Evolutionary conservation across 768 basidiomycete species (phyloP), one percentile per base, ranked within the genome.

Genomic region (Russula emetica): DNA sequence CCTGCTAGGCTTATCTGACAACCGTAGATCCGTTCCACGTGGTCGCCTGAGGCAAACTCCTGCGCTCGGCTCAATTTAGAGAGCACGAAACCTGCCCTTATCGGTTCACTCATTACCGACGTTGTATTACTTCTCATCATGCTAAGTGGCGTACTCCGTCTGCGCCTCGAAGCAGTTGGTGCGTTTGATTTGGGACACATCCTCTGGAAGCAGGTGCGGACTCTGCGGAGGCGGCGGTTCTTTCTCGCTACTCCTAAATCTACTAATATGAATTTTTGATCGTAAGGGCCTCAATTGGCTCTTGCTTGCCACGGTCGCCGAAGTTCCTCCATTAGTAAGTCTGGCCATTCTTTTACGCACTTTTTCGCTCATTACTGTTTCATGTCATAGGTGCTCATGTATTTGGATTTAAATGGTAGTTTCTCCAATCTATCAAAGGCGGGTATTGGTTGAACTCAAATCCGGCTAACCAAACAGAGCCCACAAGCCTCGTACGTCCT

Each of bases 261-360:
- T 18, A 16, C 34, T 50, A 3, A 50, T 22, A 13, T 28, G 26
- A n/a, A 7, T 8, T 22, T 28, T 20, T 18, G 5, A 22, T 44
- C n/a, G 1, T 7, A 14, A 60, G 59, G 51, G 53, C 10, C 28
- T 65, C n/a, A 50, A 61, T 14, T 61, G 64, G 58, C 6, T 65
- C n/a, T 38, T 61, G 10, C 5, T 58, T 47, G 44, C 44, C 13
- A 24, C 44, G 4, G 30, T 32, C 13, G 42, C 44, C 2, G 30
- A 47, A 11, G 6, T 47, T 4, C 56, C 44, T 22, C 30, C 44
- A 44, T 3, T 18, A 6, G 56, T 58, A 45, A 2, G 30, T 32
- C n/a, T 32, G 1, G 2, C 4, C 7, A 24, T 28, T 11, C 11
- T n/a, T 20, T 45, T 20, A n/a, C n/a, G 13, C n/a, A 6, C 10